A percentile compares a stretch with the other conserved stretches of the same genome.
Conservation (phyloP, 2,329 filamentous ascomycete genomes). For the Teratosphaeria viscida region DNA sequence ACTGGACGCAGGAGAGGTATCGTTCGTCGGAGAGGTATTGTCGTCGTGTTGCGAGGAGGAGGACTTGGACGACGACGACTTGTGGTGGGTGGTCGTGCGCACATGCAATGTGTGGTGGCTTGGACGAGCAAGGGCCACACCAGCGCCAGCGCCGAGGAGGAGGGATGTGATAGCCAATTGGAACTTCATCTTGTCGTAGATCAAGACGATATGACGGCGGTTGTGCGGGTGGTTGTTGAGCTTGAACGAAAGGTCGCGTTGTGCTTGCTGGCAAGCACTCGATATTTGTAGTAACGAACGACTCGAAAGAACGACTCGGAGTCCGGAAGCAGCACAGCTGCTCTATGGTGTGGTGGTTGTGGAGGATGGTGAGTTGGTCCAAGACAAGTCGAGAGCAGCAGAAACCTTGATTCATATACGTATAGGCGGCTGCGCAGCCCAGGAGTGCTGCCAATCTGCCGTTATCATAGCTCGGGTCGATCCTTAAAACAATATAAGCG, state of each 20-base stretch:
- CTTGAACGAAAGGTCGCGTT: not conserved
- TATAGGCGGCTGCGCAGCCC: not conserved
- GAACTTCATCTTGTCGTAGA: not conserved
- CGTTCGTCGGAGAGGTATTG: not conserved
- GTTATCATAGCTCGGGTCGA: not conserved
- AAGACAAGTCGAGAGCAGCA: not conserved
- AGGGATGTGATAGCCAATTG: not conserved
- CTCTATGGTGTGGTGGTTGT: not conserved
- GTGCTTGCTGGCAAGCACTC: not conserved
- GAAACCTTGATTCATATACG: not conserved
- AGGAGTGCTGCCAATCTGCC: not conserved
- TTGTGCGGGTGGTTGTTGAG: not conserved
- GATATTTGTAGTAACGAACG: not conserved
- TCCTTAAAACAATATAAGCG: not conserved
- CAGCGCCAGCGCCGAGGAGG: slow-evolving; percentile 3
- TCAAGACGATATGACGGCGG: not conserved
- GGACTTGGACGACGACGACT: not conserved
- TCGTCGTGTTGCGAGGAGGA: no score
- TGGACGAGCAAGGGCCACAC: slow-evolving; percentile 1
- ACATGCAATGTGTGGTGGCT: not conserved
- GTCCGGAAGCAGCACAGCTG: slow-evolving; percentile 1
- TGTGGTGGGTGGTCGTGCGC: not conserved
- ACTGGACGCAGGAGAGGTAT: no score
- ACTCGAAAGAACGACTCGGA: not conserved
- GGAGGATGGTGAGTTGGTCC: not conserved